Base-by-base conservation (phyloP, 257 asterid species). In the Handroanthus guayacan region DNA sequence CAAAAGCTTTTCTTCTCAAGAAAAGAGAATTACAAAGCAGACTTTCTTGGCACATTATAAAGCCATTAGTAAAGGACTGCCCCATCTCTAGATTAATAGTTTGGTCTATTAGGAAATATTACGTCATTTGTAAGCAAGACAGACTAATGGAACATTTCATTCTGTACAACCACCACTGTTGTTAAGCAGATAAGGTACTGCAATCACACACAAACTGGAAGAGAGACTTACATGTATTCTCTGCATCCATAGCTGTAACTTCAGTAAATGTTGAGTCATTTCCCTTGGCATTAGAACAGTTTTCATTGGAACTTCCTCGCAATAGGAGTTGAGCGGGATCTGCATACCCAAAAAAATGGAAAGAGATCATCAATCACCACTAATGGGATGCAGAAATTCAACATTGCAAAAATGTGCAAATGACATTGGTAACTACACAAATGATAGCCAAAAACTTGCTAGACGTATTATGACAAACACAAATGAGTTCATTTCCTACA, bases 181-280 rank as follows among this genome's bases (percentile, higher is more conserved):
- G 44, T 58, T 20, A 50, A 48, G 61, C 69, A 5, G 79, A 18
- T 1, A 37, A 63, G 6, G 9, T 1, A 31, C 36, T 10, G 20
- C 9, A 8, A 10, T 41, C 36, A 18, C 17, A 67, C 9, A 67
- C 13, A 45, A 41, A 67, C 0, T 5, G 20, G 44, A 50, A 38
- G 34, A 25, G 41, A 54, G 43, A 36, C 82, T 72, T 67, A 78
- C 82, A 34, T 48, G 6, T 58, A 34, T 72, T 47, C 34, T 78
- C 70, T 16, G 62, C 20, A 10, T 72, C 78, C 69, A 55, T 38
- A 44, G 71, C 70, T 34, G 72, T 65, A 56, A 78, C 61, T 65
- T 72, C 75, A 31, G 78, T 57, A 65, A 54, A 64, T 1, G 2
- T 44, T 31, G 82, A 54, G 62, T 68, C 43, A 44, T 52, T 71